These are phyloP conservation scores for Vaccinium myrtillus DNA, from an alignment of 148 eudicot species.

Conservation along the genomic window DNA sequence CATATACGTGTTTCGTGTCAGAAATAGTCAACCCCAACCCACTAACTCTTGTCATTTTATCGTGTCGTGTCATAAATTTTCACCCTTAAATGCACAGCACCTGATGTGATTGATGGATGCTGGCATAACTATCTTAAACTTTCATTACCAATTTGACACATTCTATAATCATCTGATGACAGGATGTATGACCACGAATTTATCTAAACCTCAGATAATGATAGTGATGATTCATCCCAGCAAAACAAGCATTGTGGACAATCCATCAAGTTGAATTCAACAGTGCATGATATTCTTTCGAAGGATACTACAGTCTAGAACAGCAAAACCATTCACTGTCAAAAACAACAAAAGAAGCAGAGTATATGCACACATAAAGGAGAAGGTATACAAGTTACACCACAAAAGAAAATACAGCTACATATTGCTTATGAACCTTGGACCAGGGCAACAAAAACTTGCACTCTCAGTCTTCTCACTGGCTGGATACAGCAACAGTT, in stretches of 20 bases:
- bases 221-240: background rate
- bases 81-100: too few species aligned
- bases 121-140: background rate
- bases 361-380: background rate
- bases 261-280: background rate
- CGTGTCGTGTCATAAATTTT: too few species aligned
- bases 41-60: too few species aligned
- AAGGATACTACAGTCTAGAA: background rate
- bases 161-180: background rate
- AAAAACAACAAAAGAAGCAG: background rate
- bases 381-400: background rate
- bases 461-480: conserved; percentile 27
- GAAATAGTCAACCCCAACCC: too few species aligned
- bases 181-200: background rate
- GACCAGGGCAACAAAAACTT: background rate
- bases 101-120: too few species aligned
- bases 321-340: background rate
- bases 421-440: background rate
- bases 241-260: background rate
- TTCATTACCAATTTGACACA: background rate
- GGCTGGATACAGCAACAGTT: conserved; percentile 44
- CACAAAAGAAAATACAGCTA: background rate
- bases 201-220: background rate
- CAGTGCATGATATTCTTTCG: background rate
- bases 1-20: too few species aligned